These are phyloP conservation scores for Phycomyces nitens DNA, from an alignment of 192 early-diverging fungal species.

Conservation along the genomic window DNA sequence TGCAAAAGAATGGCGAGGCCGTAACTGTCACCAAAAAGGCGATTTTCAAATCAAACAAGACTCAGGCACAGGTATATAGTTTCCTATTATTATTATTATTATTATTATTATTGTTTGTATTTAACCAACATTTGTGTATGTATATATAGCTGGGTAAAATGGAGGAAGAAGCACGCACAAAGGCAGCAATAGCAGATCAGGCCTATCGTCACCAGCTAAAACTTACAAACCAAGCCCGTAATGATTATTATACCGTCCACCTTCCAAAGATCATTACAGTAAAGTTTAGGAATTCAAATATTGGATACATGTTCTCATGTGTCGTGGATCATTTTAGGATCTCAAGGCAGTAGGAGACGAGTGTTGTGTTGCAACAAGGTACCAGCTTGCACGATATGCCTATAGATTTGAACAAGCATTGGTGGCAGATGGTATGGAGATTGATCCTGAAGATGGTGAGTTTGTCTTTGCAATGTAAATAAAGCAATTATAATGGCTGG, in stretches of 20 bases:
- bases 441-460: constrained; percentile 43
- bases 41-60: constrained; percentile 51
- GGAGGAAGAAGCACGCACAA: constrained; percentile 85
- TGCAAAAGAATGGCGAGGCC: constrained; percentile 49
- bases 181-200: constrained; percentile 78
- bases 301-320: neutral
- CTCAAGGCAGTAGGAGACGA: constrained; percentile 81
- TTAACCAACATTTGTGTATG: neutral
- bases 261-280: constrained; percentile 82
- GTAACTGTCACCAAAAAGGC: constrained; percentile 39
- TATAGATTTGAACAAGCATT: constrained; percentile 76
- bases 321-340: constrained; percentile 5
- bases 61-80: constrained; percentile 54
- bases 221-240: constrained; percentile 68
- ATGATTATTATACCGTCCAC: constrained; percentile 75
- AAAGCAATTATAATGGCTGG: too few relatives aligned
- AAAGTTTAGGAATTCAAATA: neutral
- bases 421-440: constrained; percentile 63
- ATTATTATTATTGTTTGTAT: neutral
- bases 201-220: constrained; percentile 79
- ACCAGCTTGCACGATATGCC: constrained; percentile 75
- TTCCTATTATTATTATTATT: neutral
- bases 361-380: constrained; percentile 76
- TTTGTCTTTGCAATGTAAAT: neutral
- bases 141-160: constrained; percentile 58